Evolutionary conservation across 2,329 filamentous ascomycete genomes (phyloP).

Genomic region (Calonectria henricotiae): DNA sequence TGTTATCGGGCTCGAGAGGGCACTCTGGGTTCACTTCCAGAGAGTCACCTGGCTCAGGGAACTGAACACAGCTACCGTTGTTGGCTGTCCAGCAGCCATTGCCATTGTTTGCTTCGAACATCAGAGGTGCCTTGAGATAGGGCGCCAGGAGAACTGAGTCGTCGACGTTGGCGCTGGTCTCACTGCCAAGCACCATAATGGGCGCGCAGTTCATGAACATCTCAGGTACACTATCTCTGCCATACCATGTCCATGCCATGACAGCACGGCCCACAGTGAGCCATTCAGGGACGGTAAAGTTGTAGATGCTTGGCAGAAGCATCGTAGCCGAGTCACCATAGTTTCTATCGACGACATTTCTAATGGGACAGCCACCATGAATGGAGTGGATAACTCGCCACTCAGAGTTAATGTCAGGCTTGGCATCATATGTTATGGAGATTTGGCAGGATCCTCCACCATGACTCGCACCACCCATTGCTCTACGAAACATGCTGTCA

Average conservation of each 20-base stretch:
- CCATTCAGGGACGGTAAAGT: conserved; percentile 16
- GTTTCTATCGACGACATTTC: conserved; percentile 11
- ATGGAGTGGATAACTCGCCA: conserved; percentile 21
- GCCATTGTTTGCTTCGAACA: conserved; percentile 28
- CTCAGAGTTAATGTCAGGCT: conserved; percentile 66
- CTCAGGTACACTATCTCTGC: conserved; percentile 88
- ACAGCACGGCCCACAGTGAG: conserved; percentile 58
- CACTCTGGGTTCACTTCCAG: conserved; percentile 11
- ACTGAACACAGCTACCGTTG: conserved; percentile 16
- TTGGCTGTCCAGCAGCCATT: conserved; percentile 32
- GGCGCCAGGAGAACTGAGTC: not conserved
- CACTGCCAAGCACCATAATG: conserved; percentile 71
- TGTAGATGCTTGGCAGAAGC: conserved; percentile 2
- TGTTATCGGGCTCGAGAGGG: conserved; percentile 1
- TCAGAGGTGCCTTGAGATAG: conserved; percentile 2
- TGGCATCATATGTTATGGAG: conserved; percentile 81
- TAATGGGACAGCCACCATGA: conserved; percentile 6
- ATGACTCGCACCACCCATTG: conserved; percentile 27
- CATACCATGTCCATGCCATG: conserved; percentile 89
- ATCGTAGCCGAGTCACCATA: conserved; percentile 16
- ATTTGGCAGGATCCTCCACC: conserved; percentile 87
- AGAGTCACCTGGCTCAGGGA: conserved; percentile 11
- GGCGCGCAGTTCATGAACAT: conserved; percentile 94
- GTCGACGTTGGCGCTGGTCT: conserved; percentile 4
- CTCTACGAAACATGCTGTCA: not conserved